Percentiles rank a stretch among this genome's conserved stretches.
Conservation (phyloP, 352 stramenopile genomes). For the Nothophytophthora sp. region DNA sequence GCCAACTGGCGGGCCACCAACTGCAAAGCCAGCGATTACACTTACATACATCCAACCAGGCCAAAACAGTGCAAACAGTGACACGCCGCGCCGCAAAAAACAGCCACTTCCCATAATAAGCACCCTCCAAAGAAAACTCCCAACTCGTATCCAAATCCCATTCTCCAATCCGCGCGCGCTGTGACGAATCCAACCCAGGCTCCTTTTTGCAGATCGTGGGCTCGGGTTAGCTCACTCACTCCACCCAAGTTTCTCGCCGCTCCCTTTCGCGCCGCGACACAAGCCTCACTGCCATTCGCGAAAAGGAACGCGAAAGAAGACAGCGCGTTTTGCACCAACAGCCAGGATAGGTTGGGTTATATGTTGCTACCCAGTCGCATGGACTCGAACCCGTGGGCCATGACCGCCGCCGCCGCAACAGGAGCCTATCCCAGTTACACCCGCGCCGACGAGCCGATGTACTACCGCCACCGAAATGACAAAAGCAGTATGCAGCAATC, state of each 20-base stretch:
- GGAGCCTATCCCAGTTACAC: too few species aligned
- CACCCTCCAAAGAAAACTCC: slow-evolving; percentile 11
- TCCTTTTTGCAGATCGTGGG: slow-evolving; percentile 22
- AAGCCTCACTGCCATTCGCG: slow-evolving; percentile 25
- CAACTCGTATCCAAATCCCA: slow-evolving; percentile 30
- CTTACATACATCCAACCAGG: slow-evolving; percentile 2
- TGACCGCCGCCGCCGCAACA: slow-evolving; percentile 12
- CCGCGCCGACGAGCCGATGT: too few species aligned
- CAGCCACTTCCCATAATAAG: slow-evolving; percentile 29
- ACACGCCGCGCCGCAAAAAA: slow-evolving; percentile 29
- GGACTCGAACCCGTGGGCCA: slow-evolving; percentile 25
- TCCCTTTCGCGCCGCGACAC: neutral
- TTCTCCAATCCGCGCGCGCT: slow-evolving; percentile 26
- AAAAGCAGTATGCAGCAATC: neutral
- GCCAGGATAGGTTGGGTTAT: neutral
- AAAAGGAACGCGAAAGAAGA: slow-evolving; percentile 29
- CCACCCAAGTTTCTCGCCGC: neutral
- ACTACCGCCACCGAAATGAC: slow-evolving; percentile 6
- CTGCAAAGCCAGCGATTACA: slow-evolving; percentile 1
- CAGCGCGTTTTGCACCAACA: neutral
- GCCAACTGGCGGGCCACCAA: too few species aligned
- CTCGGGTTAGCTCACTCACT: too few species aligned
- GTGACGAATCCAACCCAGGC: slow-evolving; percentile 31
- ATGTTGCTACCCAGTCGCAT: slow-evolving; percentile 24
- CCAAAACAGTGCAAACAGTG: slow-evolving; percentile 5